Conservation (phyloP, 768 basidiomycete species). For the Cystofilobasidium macerans region DNA sequence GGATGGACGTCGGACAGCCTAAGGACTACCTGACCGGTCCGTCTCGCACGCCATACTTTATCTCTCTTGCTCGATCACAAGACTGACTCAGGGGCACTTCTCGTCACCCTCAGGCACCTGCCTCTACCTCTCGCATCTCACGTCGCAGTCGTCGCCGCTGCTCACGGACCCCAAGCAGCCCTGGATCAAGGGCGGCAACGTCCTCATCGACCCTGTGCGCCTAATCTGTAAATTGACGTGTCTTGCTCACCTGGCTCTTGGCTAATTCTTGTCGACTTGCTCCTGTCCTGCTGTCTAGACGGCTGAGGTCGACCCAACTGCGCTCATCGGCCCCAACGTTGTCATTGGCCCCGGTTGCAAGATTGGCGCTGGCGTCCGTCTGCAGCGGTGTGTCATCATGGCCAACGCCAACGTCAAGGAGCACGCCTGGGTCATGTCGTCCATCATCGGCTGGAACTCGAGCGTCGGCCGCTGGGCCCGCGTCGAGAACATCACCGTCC, state of each 20-base stretch:
- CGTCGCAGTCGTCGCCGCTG: slow-evolving; percentile 37
- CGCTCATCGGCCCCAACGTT: slow-evolving; percentile 43
- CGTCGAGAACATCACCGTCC: slow-evolving; percentile 41
- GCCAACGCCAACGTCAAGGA: slow-evolving; percentile 42
- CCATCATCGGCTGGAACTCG: slow-evolving; percentile 43
- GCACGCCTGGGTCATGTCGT: slow-evolving; percentile 43
- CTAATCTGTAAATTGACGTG: background rate
- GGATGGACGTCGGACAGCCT: slow-evolving; percentile 46
- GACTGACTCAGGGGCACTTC: too few species aligned
- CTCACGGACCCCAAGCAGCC: slow-evolving; percentile 40
- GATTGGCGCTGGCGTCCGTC: slow-evolving; percentile 42
- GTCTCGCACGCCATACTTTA: background rate
- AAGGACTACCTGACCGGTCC: slow-evolving; percentile 39
- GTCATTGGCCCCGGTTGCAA: slow-evolving; percentile 42
- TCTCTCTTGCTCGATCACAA: background rate
- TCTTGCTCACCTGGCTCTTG: background rate
- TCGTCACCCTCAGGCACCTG: slow-evolving; percentile 37
- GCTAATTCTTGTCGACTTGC: background rate
- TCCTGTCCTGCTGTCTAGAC: slow-evolving; percentile 12
- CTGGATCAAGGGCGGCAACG: slow-evolving; percentile 43
- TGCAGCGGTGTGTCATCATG: slow-evolving; percentile 44
- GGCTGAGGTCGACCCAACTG: slow-evolving; percentile 29
- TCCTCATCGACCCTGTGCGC: slow-evolving; percentile 42
- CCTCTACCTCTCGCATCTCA: slow-evolving; percentile 43
- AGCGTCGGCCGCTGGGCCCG: slow-evolving; percentile 41